A percentile compares a stretch with the other conserved stretches of the same genome.
Conservation (phyloP, 345 rosid species). For the Chamaenerion angustifolium region DNA sequence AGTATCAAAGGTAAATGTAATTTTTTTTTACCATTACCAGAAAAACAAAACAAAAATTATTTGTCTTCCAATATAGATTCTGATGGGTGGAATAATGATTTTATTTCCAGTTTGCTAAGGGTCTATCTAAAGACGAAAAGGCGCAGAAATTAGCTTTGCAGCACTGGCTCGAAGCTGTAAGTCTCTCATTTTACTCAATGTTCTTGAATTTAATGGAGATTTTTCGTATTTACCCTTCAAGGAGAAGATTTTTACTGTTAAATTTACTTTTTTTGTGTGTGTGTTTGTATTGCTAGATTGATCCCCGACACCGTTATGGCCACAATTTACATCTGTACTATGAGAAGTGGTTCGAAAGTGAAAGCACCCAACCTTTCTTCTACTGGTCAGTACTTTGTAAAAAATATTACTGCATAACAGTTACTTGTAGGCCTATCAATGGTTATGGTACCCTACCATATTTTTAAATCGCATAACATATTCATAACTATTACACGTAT, state of each 20-base stretch:
- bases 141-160: slow-evolving; percentile 79
- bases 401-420: neutral
- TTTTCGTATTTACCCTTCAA: neutral
- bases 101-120: slow-evolving; percentile 66
- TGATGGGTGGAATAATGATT: neutral
- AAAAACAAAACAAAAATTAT: too few relatives aligned
- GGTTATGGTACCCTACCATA: too few relatives aligned
- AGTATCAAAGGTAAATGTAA: slow-evolving; percentile 59
- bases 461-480: too few relatives aligned
- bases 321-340: slow-evolving; percentile 57
- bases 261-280: neutral
- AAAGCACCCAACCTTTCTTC: slow-evolving; percentile 54
- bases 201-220: neutral
- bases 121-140: slow-evolving; percentile 70
- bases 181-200: slow-evolving; percentile 9
- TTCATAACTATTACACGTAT: too few relatives aligned
- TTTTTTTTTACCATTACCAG: neutral
- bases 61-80: neutral
- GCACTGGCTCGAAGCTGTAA: slow-evolving; percentile 98
- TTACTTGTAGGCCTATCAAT: too few relatives aligned
- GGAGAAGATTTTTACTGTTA: neutral
- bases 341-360: slow-evolving; percentile 40
- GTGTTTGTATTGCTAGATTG: slow-evolving; percentile 25
- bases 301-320: slow-evolving; percentile 58
- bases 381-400: slow-evolving; percentile 32